Evolutionary conservation across 1,284 basidiomycete genomes (phyloP), one percentile per base, ranked within the genome.

Genomic region (Ceratobasidium papillatum): DNA sequence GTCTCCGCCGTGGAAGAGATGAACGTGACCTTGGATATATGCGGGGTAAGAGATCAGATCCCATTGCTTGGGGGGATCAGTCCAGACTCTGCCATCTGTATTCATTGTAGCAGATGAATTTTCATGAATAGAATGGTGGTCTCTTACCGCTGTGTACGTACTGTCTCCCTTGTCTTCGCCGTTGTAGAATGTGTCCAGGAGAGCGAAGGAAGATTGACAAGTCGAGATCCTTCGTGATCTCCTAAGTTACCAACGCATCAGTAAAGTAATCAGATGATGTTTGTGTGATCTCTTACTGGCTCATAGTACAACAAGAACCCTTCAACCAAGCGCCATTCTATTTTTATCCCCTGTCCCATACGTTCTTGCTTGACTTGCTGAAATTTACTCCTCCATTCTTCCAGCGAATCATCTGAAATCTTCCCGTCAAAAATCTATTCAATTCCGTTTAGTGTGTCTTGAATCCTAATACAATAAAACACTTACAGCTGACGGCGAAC

Each of bases 221-320:
- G 25, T 63, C 61, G 12, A 63, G 22, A 32, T 38, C n/a, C 12
- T 45, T 32, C 36, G 47, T 47, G 17, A 63, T 32, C 22, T 63
- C 61, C 61, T 63, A n/a, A 27, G 32, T 34, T 32, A 63, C 14
- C 3, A 22, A 25, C 27, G 25, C 25, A n/a, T 61, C 58, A 43
- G 36, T 30, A 19, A 30, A 34, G n/a, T 4, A 11, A 12, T 14
- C 11, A 30, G 25, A n/a, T n/a, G 14, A 17, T n/a, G 12, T 32
- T 58, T 36, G 34, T 45, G n/a, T 17, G 41, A 25, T 12, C 30
- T 82, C 88, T 77, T 78, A 93, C 94, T 79, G 87, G 83, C 81
- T 97, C 88, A 90, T 94, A 98, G 81, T 96, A 98, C 36, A 98
- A 83, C 77, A 99, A 83, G 82, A 99, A 99, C 0, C 97, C 97